Evolutionary conservation across 306 rosid genomes (phyloP), one percentile per base, ranked within the genome.

Genomic region (Pterocarpus macrocarpus): DNA sequence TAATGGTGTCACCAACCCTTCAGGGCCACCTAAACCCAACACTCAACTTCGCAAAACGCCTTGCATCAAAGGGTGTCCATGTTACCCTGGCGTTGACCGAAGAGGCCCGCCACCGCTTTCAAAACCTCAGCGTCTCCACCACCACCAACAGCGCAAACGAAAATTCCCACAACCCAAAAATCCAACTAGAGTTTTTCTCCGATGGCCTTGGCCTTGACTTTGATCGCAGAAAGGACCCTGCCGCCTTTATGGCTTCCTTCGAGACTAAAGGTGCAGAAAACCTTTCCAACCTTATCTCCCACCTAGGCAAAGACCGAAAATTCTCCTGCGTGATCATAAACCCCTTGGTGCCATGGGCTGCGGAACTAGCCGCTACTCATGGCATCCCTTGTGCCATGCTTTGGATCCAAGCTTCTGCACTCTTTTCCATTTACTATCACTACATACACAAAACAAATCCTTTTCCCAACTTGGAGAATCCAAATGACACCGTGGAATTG

Each of bases 131-230:
- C n/a, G 33, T 67, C 14, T 0, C 32, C 8, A 4, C 69, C 38
- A 16, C 7, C 33, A 7, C 3, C 4, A 43, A 6, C 28, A 22
- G 28, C 47, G 10, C 6, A 2, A 52, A 39, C 5, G 9, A 22
- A 4, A 47, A 62, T 39, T 1, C 70, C 4, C 8, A 47, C 35
- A 53, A 2, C 33, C 8, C 35, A 8, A 6, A 15, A 9, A 69
- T 86, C 71, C 50, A 62, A 0, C 77, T 84, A 1, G 74, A 74
- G 73, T 86, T 86, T 77, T 86, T 81, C 77, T 88, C 90, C 1
- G 90, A 86, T 5, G 91, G 91, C n/a, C 87, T 88, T n/a, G 43
- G 44, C 56, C 32, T 80, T 2, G 80, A 86, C n/a, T 86, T 75
- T 39, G 76, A 86, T 66, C 85, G 90, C 1, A 41, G 71, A 4